These are phyloP conservation scores for Trichosporon coremiiforme DNA, from an alignment of 1,284 basidiomycete species.

Conservation along the genomic window DNA sequence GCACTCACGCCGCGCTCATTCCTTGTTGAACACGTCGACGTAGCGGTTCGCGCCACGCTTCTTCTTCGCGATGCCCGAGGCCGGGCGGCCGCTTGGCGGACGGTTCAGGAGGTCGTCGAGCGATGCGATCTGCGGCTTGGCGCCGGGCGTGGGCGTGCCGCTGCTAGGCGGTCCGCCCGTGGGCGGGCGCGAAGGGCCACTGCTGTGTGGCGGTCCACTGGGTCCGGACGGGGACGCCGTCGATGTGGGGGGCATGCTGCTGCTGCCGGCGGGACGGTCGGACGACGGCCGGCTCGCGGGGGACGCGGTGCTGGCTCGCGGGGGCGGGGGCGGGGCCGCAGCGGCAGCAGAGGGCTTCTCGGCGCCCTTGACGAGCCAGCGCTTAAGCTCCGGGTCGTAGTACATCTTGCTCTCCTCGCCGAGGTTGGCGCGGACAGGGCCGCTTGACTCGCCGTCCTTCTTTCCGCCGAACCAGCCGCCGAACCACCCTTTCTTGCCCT, in stretches of 20 bases:
- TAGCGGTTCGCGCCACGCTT: conserved; percentile 76
- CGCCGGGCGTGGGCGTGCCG: conserved; percentile 60
- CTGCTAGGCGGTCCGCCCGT: conserved; percentile 25
- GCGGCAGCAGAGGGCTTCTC: conserved; percentile 61
- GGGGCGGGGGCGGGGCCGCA: conserved; percentile 62
- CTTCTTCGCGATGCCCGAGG: conserved; percentile 61
- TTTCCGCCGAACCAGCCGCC: conserved; percentile 72
- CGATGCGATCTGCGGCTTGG: conserved; percentile 54
- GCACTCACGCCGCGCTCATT: too few species aligned
- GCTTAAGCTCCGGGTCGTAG: conserved; percentile 90
- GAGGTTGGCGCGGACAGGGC: conserved; percentile 80
- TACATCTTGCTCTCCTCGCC: conserved; percentile 91
- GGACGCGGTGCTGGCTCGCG: conserved; percentile 76
- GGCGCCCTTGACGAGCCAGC: conserved; percentile 95
- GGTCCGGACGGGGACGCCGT: conserved; percentile 31
- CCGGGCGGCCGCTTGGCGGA: conserved; percentile 49
- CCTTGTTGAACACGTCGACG: conserved; percentile 59
- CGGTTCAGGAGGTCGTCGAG: conserved; percentile 54
- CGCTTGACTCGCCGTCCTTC: conserved; percentile 60
- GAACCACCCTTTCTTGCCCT: conserved; percentile 51
- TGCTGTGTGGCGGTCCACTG: not conserved
- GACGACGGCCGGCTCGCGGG: conserved; percentile 65
- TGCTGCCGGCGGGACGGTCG: conserved; percentile 45
- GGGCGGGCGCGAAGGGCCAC: too few species aligned
- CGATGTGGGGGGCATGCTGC: conserved; percentile 35